phyloP scores from a whole-genome alignment of 192 early-diverging fungal genomes.

The Coemansia pectinata region DNA sequence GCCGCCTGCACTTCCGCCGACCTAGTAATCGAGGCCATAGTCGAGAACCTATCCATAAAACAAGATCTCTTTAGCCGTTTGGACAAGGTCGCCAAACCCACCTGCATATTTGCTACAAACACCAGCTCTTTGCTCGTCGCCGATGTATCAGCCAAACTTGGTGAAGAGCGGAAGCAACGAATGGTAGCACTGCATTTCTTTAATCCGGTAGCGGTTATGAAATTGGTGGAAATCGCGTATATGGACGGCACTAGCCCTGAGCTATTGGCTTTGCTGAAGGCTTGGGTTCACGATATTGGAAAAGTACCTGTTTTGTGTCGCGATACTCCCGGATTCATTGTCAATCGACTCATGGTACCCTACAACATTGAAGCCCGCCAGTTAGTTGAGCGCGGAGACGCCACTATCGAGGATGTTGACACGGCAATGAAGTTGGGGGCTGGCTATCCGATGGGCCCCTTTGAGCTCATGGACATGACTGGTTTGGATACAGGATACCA shows the following conservation, averaged over 20 bases:
- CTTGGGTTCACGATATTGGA: slow-evolving; percentile 53
- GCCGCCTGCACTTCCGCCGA: slow-evolving; percentile 64
- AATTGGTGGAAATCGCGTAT: slow-evolving; percentile 64
- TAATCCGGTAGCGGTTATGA: slow-evolving; percentile 69
- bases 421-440: slow-evolving; percentile 66
- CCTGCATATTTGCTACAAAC: slow-evolving; percentile 84
- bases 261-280: slow-evolving; percentile 48
- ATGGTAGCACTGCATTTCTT: slow-evolving; percentile 67
- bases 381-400: slow-evolving; percentile 68
- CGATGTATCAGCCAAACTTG: slow-evolving; percentile 61
- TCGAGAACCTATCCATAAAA: slow-evolving; percentile 84
- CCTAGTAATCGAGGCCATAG: slow-evolving; percentile 89
- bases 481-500: slow-evolving; percentile 63
- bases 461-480: slow-evolving; percentile 60
- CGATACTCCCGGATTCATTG: slow-evolving; percentile 66
- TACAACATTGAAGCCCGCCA: slow-evolving; percentile 63
- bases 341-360: slow-evolving; percentile 67
- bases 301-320: slow-evolving; percentile 65
- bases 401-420: slow-evolving; percentile 63
- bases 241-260: slow-evolving; percentile 37
- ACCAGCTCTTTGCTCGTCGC: slow-evolving; percentile 82
- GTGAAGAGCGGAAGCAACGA: slow-evolving; percentile 12
- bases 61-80: slow-evolving; percentile 69
- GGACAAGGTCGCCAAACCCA: slow-evolving; percentile 66
- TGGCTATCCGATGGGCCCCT: slow-evolving; percentile 63